Conservation (phyloP, 2,329 filamentous ascomycete species). For the Monosporascus cannonballus region DNA sequence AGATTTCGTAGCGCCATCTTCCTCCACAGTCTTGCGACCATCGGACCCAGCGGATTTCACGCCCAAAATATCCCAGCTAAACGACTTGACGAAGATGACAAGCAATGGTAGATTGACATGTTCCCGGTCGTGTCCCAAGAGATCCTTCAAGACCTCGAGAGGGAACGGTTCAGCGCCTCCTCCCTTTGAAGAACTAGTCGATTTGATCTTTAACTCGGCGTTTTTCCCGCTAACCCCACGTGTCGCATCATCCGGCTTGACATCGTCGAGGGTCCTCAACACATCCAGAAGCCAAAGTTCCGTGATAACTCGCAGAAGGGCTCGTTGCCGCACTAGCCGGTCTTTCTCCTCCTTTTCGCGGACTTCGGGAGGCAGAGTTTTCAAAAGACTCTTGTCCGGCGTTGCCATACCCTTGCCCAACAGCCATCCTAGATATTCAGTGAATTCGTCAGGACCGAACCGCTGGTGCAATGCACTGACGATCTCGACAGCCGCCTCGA, state of each 20-base stretch:
- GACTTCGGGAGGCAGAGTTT: slow-evolving; percentile 70
- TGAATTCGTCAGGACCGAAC: slow-evolving; percentile 86
- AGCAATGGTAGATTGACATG: slow-evolving; percentile 86
- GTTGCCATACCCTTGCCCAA: slow-evolving; percentile 86
- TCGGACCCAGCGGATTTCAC: slow-evolving; percentile 66
- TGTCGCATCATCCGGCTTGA: slow-evolving; percentile 57
- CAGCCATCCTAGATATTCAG: slow-evolving; percentile 85
- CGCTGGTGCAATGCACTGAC: slow-evolving; percentile 93
- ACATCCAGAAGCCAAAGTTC: slow-evolving; percentile 94
- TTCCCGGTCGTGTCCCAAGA: slow-evolving; percentile 88
- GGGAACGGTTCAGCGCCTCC: slow-evolving; percentile 85
- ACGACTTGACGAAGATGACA: slow-evolving; percentile 92
- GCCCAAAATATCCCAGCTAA: slow-evolving; percentile 91
- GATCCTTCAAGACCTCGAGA: slow-evolving; percentile 93
- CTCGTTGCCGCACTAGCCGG: slow-evolving; percentile 75
- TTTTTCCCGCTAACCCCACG: slow-evolving; percentile 58
- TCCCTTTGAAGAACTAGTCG: slow-evolving; percentile 49
- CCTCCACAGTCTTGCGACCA: slow-evolving; percentile 76
- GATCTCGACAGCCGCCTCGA: slow-evolving; percentile 86
- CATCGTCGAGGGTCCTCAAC: slow-evolving; percentile 70
- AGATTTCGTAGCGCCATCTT: slow-evolving; percentile 62
- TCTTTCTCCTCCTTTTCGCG: slow-evolving; percentile 96
- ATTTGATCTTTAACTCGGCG: slow-evolving; percentile 51
- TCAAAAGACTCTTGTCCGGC: slow-evolving; percentile 78
- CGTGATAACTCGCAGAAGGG: slow-evolving; percentile 82